These are phyloP conservation scores for Globisporangium heterothallicum DNA, from an alignment of 352 stramenopile species.

Conservation along the genomic window DNA sequence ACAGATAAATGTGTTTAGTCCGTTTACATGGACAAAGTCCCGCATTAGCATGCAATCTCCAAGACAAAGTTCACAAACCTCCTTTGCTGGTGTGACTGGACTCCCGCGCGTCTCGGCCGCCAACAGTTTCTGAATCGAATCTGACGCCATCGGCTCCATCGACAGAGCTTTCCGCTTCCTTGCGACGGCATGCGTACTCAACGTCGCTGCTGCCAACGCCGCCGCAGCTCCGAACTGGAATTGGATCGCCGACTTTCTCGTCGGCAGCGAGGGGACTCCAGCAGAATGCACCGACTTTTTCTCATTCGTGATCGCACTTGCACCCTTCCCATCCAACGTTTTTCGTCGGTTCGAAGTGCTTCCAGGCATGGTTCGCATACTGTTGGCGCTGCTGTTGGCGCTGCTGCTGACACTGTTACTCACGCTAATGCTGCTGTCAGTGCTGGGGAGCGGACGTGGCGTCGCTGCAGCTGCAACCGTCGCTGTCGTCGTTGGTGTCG, in stretches of 20 bases:
- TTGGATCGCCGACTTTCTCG: conserved; percentile 10
- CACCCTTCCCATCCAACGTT: conserved; percentile 6
- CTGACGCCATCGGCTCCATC: conserved; percentile 66
- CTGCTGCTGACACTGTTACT: neutral
- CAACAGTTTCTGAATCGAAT: conserved; percentile 55
- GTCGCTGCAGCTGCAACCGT: neutral
- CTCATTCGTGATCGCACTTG: neutral
- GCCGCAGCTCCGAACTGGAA: conserved; percentile 17
- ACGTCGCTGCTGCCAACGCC: conserved; percentile 14
- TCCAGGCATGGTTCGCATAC: conserved; percentile 20
- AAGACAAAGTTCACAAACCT: neutral
- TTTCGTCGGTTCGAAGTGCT: conserved; percentile 42
- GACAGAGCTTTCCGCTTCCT: conserved; percentile 49
- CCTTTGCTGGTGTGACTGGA: conserved; percentile 1
- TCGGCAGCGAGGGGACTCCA: neutral
- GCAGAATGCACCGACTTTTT: neutral
- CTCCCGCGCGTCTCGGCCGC: conserved; percentile 5
- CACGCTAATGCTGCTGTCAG: neutral
- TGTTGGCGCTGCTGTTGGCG: neutral
- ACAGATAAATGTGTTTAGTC: neutral
- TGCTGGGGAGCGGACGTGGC: neutral
- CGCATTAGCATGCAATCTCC: neutral
- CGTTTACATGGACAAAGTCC: neutral
- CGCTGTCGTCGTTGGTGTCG: neutral
- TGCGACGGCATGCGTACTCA: conserved; percentile 7